Base-by-base conservation (phyloP, 1,139 yeast genomes). In the Yamadazyma jaroonii region DNA sequence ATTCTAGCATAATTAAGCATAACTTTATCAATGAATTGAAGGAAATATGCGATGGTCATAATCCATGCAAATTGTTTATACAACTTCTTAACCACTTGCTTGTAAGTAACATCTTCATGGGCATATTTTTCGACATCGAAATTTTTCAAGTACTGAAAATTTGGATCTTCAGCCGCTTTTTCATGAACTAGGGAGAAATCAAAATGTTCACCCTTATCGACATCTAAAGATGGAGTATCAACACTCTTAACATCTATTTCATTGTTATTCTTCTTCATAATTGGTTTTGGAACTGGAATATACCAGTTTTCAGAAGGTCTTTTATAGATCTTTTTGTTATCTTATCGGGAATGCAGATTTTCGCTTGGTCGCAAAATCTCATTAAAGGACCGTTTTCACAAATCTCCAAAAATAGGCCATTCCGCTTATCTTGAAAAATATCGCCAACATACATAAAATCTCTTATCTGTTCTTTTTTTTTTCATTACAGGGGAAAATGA, bases 11-110 rank as follows among this genome's bases (percentile, higher is more conserved):
- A 72, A 44, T 68, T 67, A 32, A 71, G 52, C 3, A 67, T 53
- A 3, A 66, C 59, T 47, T 72, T 72, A 45, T 72, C 77, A 33
- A 72, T 48, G 45, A 63, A 70, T 45, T 70, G 75, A 30, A 70
- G 53, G 40, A 68, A 62, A 46, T 71, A 72, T 38, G 64, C 40
- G 13, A 44, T 24, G 5, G 45, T 41, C 46, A 45, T 44, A 6
- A 45, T 72, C 10, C 71, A 32, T 48, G 80, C 85, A 32, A 77
- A 75, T 49, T 80, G 82, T 40, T 74, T 35, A 22, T 38, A 55
- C n/a, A 54, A 29, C 27, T 42, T 47, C 23, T 35, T 44, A 11
- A 47, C 45, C 7, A 46, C 46, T 20, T 36, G 39, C 10, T 32
- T 37, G 38, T 52, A 39, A 11, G 37, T 31, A 3, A 44, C 46